Percentiles rank a stretch among this genome's conserved stretches.
phyloP scores from a whole-genome alignment of 768 basidiomycete genomes.

The Boletus insuetus region DNA sequence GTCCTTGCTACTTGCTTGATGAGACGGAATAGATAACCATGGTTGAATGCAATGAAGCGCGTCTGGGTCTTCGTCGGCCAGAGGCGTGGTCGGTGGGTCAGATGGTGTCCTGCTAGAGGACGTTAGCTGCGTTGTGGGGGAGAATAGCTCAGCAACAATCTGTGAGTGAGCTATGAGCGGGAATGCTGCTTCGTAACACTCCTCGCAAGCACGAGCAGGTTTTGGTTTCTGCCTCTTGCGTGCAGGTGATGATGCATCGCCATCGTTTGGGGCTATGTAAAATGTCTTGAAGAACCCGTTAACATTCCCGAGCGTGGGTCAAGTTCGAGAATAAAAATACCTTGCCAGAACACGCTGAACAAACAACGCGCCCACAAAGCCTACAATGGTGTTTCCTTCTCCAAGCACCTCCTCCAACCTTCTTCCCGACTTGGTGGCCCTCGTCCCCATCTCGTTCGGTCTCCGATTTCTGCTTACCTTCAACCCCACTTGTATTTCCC shows the following conservation, averaged over 20 bases:
- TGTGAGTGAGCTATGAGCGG: conserved; percentile 39
- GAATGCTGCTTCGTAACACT: conserved; percentile 86
- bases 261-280: conserved; percentile 51
- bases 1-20: conserved; percentile 15
- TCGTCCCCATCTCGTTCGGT: conserved; percentile 6
- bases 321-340: conserved; percentile 35
- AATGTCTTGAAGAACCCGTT: conserved; percentile 59
- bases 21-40: conserved; percentile 30
- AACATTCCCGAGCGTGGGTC: neutral
- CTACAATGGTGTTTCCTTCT: conserved; percentile 84
- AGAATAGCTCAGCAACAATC: conserved; percentile 1
- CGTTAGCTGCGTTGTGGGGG: conserved; percentile 4
- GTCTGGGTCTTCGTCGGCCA: conserved; percentile 8
- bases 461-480: conserved; percentile 13
- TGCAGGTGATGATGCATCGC: conserved; percentile 38
- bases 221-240: conserved; percentile 46
- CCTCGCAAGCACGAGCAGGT: conserved; percentile 78
- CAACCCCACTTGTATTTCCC: conserved; percentile 38
- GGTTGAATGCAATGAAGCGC: conserved; percentile 22
- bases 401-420: conserved; percentile 24
- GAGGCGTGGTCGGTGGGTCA: conserved; percentile 22
- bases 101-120: conserved; percentile 9
- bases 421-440: conserved; percentile 7
- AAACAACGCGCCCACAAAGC: conserved; percentile 83
- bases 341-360: conserved; percentile 76